phyloP scores from a whole-genome alignment of 2,329 filamentous ascomycete genomes.

The Scorias spongiosa region DNA sequence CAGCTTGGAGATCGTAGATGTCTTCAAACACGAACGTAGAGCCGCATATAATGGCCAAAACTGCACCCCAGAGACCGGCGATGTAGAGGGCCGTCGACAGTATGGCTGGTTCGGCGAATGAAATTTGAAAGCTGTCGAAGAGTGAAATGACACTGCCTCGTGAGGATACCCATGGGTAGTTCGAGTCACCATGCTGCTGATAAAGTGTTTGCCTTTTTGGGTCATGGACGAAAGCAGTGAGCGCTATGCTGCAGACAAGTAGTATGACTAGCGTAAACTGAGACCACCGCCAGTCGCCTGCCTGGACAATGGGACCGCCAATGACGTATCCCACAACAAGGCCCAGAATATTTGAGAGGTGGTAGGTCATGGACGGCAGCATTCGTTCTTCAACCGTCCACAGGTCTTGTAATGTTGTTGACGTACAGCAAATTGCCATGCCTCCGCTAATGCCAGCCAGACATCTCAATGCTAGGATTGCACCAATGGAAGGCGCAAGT shows the following conservation, averaged over 20 bases:
- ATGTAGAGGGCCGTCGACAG: constrained; percentile 4
- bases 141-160: constrained; percentile 13
- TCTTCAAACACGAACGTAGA: constrained; percentile 8
- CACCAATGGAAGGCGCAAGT: constrained; percentile 47
- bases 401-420: constrained; percentile 22
- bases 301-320: constrained; percentile 24
- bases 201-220: constrained; percentile 36
- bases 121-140: constrained; percentile 11
- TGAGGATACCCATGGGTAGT: background rate
- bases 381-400: constrained; percentile 18
- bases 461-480: constrained; percentile 52
- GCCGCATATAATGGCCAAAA: constrained; percentile 10
- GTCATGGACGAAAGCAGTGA: constrained; percentile 31
- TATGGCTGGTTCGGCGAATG: constrained; percentile 17
- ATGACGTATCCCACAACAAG: constrained; percentile 25
- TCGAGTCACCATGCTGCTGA: constrained; percentile 8
- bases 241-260: constrained; percentile 18
- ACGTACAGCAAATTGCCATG: constrained; percentile 22
- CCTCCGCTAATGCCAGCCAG: constrained; percentile 19
- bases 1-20: constrained; percentile 18
- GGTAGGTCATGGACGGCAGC: constrained; percentile 17
- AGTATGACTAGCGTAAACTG: constrained; percentile 27
- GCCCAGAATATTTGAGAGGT: constrained; percentile 22
- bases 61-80: constrained; percentile 1
- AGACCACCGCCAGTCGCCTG: constrained; percentile 23